A percentile compares a stretch with the other conserved stretches of the same genome.
Conservation (phyloP, 164 flowering plant species). For the Stephania japonica region DNA sequence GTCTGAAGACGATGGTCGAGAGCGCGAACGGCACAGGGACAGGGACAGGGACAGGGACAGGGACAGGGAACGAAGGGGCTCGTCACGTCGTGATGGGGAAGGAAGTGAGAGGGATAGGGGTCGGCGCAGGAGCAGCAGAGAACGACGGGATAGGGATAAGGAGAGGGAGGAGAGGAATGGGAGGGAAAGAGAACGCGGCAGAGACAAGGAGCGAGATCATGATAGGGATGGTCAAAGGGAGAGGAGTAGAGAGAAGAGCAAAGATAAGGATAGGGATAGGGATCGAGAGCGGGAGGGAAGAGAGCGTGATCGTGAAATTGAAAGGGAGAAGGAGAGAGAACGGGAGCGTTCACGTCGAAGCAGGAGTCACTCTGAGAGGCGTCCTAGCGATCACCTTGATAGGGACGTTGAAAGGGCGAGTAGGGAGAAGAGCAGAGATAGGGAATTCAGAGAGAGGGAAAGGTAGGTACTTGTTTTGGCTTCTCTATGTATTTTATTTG, state of each 20-base stretch:
- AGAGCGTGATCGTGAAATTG: conserved; percentile 34
- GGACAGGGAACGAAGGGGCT: conserved; percentile 17
- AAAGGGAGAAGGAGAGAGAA: conserved; percentile 42
- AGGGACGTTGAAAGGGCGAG: conserved; percentile 29
- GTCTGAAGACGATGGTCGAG: conserved; percentile 30
- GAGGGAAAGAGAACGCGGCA: conserved; percentile 39
- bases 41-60: conserved; percentile 31
- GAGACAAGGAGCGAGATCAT: conserved; percentile 38
- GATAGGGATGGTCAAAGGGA: conserved; percentile 25
- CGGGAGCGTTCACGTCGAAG: conserved; percentile 46
- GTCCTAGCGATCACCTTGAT: conserved; percentile 31
- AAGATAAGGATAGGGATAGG: conserved; percentile 22
- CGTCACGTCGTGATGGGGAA: conserved; percentile 26
- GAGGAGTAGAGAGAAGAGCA: conserved; percentile 36
- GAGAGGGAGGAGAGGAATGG: conserved; percentile 35
- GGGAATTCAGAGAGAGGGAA: conserved; percentile 37
- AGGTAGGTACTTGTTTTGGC: conserved; percentile 18
- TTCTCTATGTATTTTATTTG: no score
- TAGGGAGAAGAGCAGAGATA: conserved; percentile 34
- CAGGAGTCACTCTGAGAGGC: conserved; percentile 58
- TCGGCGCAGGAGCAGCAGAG: conserved; percentile 36
- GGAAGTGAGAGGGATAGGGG: conserved; percentile 36
- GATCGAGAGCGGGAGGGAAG: conserved; percentile 28
- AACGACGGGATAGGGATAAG: conserved; percentile 33
- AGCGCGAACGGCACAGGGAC: conserved; percentile 21